Evolutionary conservation across 2,329 filamentous ascomycete species (phyloP).

Genomic region (Emydomyces testavorans): DNA sequence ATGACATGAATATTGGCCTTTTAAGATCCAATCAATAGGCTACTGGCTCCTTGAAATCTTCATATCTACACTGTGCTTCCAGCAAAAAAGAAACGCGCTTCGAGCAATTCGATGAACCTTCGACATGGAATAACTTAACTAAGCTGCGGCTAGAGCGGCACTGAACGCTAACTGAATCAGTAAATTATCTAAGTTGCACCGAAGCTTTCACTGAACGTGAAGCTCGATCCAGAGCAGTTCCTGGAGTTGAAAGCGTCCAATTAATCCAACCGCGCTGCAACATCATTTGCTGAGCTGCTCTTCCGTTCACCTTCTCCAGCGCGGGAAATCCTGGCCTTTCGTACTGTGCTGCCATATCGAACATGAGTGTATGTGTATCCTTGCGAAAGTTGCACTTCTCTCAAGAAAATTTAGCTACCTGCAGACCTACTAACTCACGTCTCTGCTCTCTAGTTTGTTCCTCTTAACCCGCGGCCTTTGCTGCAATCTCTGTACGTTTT

Average conservation of each 20-base stretch:
- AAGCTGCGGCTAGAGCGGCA: neutral
- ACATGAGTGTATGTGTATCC: slow-evolving; percentile 1
- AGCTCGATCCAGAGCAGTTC: too few species aligned
- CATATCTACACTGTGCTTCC: too few species aligned
- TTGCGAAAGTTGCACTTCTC: neutral
- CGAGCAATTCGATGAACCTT: too few species aligned
- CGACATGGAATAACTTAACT: neutral
- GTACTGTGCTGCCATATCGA: too few species aligned
- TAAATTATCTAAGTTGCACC: neutral
- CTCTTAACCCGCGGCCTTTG: slow-evolving; percentile 92
- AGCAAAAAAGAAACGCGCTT: too few species aligned
- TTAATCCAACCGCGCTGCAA: neutral
- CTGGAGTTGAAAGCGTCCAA: too few species aligned
- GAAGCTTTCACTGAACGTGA: neutral
- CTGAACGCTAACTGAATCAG: neutral
- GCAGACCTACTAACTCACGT: neutral
- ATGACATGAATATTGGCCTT: too few species aligned
- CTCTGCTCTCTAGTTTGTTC: slow-evolving; percentile 54
- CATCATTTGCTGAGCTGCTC: neutral
- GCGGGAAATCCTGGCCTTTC: too few species aligned
- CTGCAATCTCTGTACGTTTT: slow-evolving; percentile 72
- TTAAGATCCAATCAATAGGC: too few species aligned
- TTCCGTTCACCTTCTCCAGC: neutral
- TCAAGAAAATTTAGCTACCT: too few species aligned
- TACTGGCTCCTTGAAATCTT: too few species aligned